Conservation (phyloP, 495 filamentous ascomycete species). For the Podospora pseudocomata region DNA sequence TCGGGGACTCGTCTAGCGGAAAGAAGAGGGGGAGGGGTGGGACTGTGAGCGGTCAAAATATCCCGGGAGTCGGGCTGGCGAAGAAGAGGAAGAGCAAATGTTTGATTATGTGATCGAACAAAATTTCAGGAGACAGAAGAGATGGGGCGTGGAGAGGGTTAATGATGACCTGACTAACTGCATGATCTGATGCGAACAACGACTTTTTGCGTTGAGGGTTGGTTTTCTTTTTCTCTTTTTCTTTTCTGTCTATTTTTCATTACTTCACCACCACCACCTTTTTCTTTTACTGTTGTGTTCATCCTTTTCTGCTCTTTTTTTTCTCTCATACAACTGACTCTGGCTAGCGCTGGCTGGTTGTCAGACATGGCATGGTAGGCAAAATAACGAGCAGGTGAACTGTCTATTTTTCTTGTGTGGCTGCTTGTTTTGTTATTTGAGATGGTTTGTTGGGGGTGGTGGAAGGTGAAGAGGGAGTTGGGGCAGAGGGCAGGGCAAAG, state of each 20-base stretch:
- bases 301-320: slow-evolving; percentile 3
- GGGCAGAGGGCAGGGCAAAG: neutral
- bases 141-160: slow-evolving; percentile 16
- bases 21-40: slow-evolving; percentile 12
- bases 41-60: slow-evolving; percentile 20
- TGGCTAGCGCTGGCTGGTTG: neutral
- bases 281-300: slow-evolving; percentile 1
- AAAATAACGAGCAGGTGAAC: slow-evolving; percentile 12
- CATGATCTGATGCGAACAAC: slow-evolving; percentile 8
- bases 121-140: slow-evolving; percentile 9
- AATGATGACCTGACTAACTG: slow-evolving; percentile 7
- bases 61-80: slow-evolving; percentile 30
- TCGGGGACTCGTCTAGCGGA: neutral
- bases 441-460: neutral
- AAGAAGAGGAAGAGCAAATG: slow-evolving; percentile 57
- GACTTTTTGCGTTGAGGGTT: slow-evolving; percentile 8
- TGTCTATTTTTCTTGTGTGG: neutral
- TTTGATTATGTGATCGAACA: slow-evolving; percentile 20
- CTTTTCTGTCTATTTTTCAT: slow-evolving; percentile 6
- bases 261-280: neutral
- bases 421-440: neutral
- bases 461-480: slow-evolving; percentile 1
- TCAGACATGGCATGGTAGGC: slow-evolving; percentile 4
- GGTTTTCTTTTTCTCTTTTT: slow-evolving; percentile 5
- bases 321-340: neutral